Base-by-base conservation (phyloP, 1,284 basidiomycete genomes). In the Waitea zeae region DNA sequence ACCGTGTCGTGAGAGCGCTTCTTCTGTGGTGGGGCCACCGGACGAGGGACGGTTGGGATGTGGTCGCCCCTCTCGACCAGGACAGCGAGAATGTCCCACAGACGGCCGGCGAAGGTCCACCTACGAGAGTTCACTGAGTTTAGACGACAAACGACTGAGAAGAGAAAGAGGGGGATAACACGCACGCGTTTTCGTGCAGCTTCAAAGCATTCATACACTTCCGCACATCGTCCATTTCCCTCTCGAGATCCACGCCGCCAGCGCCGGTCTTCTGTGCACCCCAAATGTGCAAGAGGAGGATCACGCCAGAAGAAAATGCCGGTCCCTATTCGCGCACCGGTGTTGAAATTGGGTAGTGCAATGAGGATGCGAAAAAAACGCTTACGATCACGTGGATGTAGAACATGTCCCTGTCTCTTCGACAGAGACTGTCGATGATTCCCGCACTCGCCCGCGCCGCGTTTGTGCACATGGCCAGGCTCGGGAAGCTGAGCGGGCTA, bases 381-480 rank as follows among this genome's bases (percentile, higher is more conserved):
- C 11, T 7, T 7, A 11, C 6, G 11, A 15, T 17, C 7, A 7
- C 6, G 29, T 7, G 9, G 11, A 30, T 7, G 11, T 14, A 6
- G 6, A 7, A 30, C 9, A 6, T 11, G 7, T 17, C 29, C 11
- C 9, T 15, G 6, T 7, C 29, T 17, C 11, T 20, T 38, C 30
- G 31, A 30, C 17, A 20, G 12, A 34, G 53, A 13, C 50, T 46
- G 39, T 73, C 65, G 33, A 71, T 51, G 17, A 77, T 63, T 52
- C 70, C 70, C 40, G 62, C 64, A 38, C 67, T 70, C 3, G 67
- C 70, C 5, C 74, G 57, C 5, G 75, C 71, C 1, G 75, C 75
- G 42, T 75, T 77, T 20, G 67, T 69, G 48, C 75, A 79, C 33
- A 79, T 78, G 1, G 73, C 70, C 15, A 78, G 52, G 3, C 73